Base-by-base conservation (phyloP, 2,329 filamentous ascomycete species). In the Colletotrichum destructivum region DNA sequence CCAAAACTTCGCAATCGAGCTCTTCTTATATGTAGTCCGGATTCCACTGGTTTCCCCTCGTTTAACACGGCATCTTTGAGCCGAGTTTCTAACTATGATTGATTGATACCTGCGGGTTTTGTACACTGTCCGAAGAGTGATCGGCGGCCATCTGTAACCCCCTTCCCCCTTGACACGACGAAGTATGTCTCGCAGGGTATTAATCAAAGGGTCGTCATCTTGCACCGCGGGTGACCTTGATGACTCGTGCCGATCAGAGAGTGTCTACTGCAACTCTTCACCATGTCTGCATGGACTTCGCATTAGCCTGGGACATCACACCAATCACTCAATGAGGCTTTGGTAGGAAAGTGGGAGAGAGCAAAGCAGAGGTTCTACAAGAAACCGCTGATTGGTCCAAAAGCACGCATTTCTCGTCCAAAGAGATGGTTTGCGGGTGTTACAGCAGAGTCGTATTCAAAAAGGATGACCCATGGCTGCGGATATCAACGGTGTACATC, bases 221-320 rank as follows among this genome's bases (percentile, higher is more conserved):
- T 38, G 23, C 18, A 38, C 46, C 40, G 8, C 42, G 40, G 23
- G 52, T 21, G n/a, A 69, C 54, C 52, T 54, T 69, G 66, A 69
- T 65, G 66, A 57, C 42, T 40, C 35, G 52, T 42, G 61, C 23
- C 61, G 54, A 65, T 65, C 38, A 52, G 44, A 26, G 42, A 23
- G 3, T 40, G 35, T 59, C 38, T 35, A 42, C 31, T 38, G 38
- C 23, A 11, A 44, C 44, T 38, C 47, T 46, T 23, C 26, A 2
- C 31, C 18, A 38, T 57, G 42, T 57, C 51, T 44, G 46, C 59
- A 62, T 26, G 59, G 59, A 11, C 26, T 26, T 40, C 26, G 26
- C 35, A 49, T 38, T 62, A 62, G 59, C n/a, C 23, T n/a, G 16
- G 12, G 40, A 21, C 18, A 15, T 16, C 23, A 47, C 15, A 31